Evolutionary conservation across 805 yeast genomes (phyloP).

Genomic region (Maudiozyma saulgeensis): DNA sequence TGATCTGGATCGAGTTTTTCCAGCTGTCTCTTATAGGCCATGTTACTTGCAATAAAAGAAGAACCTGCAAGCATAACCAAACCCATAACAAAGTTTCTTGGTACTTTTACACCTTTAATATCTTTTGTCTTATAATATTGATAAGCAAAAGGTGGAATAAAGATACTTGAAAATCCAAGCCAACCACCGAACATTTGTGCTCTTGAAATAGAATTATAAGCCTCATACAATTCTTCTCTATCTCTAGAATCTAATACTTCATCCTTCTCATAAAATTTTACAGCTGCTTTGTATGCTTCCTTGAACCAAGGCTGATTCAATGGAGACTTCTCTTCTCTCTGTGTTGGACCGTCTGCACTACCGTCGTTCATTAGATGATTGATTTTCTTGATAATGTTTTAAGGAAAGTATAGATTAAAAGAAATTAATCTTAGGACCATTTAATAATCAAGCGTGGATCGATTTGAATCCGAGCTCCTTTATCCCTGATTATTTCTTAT

Average conservation of each 20-base stretch:
- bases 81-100: constrained; percentile 35
- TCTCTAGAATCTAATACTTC: constrained; percentile 34
- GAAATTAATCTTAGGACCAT: no score
- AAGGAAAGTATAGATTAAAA: no score
- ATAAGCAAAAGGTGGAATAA: constrained; percentile 35
- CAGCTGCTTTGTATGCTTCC: constrained; percentile 35
- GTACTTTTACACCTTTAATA: constrained; percentile 33
- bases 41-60: constrained; percentile 26
- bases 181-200: constrained; percentile 33
- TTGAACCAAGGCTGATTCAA: constrained; percentile 25
- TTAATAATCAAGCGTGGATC: no score
- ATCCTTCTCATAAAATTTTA: constrained; percentile 42
- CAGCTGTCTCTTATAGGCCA: constrained; percentile 28
- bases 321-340: background rate
- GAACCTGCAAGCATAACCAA: constrained; percentile 31
- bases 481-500: no score
- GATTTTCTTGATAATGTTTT: no score
- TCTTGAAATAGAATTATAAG: constrained; percentile 31
- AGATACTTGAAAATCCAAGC: constrained; percentile 34
- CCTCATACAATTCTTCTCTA: constrained; percentile 33
- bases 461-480: no score
- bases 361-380: no score
- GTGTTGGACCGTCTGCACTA: background rate
- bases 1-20: constrained; percentile 14
- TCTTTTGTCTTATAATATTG: constrained; percentile 29